These are phyloP conservation scores for Alternaria arborescens DNA, from an alignment of 2,329 filamentous ascomycete species.

Conservation along the genomic window DNA sequence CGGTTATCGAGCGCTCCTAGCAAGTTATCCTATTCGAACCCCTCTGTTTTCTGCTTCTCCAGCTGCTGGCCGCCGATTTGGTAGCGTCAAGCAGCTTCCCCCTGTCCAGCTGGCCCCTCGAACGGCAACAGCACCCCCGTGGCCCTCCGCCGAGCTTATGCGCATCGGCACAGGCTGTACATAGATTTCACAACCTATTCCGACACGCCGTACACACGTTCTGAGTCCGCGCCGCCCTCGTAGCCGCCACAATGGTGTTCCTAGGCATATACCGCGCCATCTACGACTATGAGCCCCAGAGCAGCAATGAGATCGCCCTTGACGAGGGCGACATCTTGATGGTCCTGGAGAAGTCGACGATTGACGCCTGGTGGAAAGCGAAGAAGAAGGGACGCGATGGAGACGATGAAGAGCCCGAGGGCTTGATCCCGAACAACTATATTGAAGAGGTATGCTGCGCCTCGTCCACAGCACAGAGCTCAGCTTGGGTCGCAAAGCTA, in stretches of 20 bases:
- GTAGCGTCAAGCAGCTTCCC: slow-evolving; percentile 18
- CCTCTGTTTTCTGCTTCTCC: not conserved
- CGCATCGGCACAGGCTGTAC: slow-evolving; percentile 28
- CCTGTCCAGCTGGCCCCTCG: slow-evolving; percentile 33
- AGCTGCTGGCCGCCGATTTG: slow-evolving; percentile 19
- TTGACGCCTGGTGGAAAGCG: slow-evolving; percentile 92
- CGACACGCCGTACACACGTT: slow-evolving; percentile 1
- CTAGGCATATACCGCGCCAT: slow-evolving; percentile 87
- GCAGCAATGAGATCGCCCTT: slow-evolving; percentile 84
- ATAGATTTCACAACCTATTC: slow-evolving; percentile 26
- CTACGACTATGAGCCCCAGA: slow-evolving; percentile 91
- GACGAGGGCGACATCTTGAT: slow-evolving; percentile 88
- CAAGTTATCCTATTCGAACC: not conserved
- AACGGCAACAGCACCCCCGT: slow-evolving; percentile 32
- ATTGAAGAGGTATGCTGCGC: slow-evolving; percentile 76
- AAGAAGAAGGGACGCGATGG: slow-evolving; percentile 83
- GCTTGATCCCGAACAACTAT: slow-evolving; percentile 93
- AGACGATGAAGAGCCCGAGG: slow-evolving; percentile 90
- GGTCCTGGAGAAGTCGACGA: slow-evolving; percentile 78
- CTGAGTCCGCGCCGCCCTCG: slow-evolving; percentile 26
- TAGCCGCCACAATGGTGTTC: slow-evolving; percentile 75
- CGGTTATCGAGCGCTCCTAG: slow-evolving; percentile 9
- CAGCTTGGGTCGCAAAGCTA: slow-evolving; percentile 1
- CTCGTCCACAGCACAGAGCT: not conserved
- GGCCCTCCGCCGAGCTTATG: slow-evolving; percentile 41